Evolutionary conservation across 1,139 yeast genomes (phyloP), one percentile per base, ranked within the genome.

Genomic region (Schizosaccharomyces versatilis): DNA sequence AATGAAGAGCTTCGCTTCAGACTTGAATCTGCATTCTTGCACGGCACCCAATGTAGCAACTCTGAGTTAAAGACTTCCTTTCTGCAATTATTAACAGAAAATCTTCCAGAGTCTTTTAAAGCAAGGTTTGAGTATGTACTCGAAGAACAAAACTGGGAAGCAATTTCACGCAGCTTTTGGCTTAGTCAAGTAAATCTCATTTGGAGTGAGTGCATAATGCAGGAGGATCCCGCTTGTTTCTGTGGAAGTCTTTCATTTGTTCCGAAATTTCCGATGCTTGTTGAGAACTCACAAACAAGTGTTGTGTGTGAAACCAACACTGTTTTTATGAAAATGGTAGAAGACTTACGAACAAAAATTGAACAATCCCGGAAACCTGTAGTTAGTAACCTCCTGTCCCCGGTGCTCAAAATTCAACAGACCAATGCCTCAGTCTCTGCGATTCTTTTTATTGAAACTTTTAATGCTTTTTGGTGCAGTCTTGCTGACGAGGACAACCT

Each of bases 91-190:
- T 71, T 93, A 65, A 81, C 81, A 65, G 76, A 76, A 55, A 83
- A 94, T 61, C 71, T 93, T 59, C 97, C 93, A 59, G 75, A 73
- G 55, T 90, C 84, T 61, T 75, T 86, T 24, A 76, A 78, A 61
- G 86, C 84, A 65, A 74, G 98, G 59, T 70, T 93, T 48, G 80
- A 82, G 61, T 93, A 93, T 62, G 80, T 90, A 7, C 75, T 93
- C 39, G 74, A 90, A 44, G 96, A 88, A 62, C 98, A 93, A 65
- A 90, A 85, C 64, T 93, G 99, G 99, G 98, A 93, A 65, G 82
- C 76, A 62, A 72, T 93, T 54, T 88, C 94, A 0, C 97, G 88
- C 61, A 83, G 83, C 63, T 86, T 88, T 54, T 93, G 98, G 98
- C 69, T 88, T 58, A 85, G 86, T 65, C 98, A 90, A 67, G 97